Evolutionary conservation across 2,329 filamentous ascomycete genomes (phyloP), one percentile per base, ranked within the genome.

Genomic region (Colletotrichum falcatum): DNA sequence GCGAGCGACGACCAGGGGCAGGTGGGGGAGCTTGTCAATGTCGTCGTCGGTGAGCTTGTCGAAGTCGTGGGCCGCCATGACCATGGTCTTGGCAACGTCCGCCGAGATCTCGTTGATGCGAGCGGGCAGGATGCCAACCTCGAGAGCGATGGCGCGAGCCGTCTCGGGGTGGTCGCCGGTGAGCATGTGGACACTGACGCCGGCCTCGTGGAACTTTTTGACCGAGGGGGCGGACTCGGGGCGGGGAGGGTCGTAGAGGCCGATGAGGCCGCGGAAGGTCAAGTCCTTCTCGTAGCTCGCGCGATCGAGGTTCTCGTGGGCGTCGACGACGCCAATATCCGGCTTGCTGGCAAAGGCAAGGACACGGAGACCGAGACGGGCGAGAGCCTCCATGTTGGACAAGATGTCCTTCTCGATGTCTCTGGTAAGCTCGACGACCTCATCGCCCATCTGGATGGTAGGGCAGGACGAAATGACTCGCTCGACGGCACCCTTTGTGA

Each of bases 191-290:
- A 91, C 89, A 65, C 85, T 85, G 62, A 91, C 87, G 30, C 90
- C 90, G 44, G 89, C 90, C 66, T 85, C 82, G 71, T 90, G 88
- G 74, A 89, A 91, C 63, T 82, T 81, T 30, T 81, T 78, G 54
- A 91, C 89, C 0, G 89, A 87, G 1, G 83, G 86, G 1, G 85
- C 88, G 4, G 91, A 91, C 76, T 93, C 91, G 0, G 88, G 84
- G 1, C 91, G 90, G 72, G 91, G 91, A 5, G 91, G 91, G 70
- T 93, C 91, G 73, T 92, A 92, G n/a, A 94, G 84, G 60, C 91
- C 91, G 71, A 93, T 87, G 14, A 94, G 83, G 1, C 92, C 92
- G 42, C 89, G 86, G 81, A 93, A 92, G 53, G 84, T 82, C 37
- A 94, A 85, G 23, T 89, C 83, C 23, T 83, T 83, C 75, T 93